A percentile compares a stretch with the other conserved stretches of the same genome.
phyloP scores from a whole-genome alignment of 2,329 filamentous ascomycete genomes.

The Claviceps spartinae region DNA sequence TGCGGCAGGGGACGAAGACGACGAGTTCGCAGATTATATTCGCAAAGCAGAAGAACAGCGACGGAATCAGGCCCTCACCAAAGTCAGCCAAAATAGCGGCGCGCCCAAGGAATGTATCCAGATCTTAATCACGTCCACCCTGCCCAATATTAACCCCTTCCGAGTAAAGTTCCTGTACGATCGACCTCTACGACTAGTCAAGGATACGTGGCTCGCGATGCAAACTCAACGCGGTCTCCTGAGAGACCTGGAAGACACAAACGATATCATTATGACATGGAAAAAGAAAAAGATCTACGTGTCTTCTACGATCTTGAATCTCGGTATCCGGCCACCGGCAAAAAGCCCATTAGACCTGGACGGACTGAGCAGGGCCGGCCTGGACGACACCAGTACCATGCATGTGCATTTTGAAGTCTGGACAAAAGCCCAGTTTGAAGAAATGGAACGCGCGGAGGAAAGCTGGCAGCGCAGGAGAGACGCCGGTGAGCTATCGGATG shows the following conservation, averaged over 20 bases:
- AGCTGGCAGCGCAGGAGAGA: conserved; percentile 26
- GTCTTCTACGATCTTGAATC: conserved; percentile 55
- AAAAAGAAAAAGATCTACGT: conserved; percentile 59
- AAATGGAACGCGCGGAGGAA: conserved; percentile 35
- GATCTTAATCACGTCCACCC: conserved; percentile 43
- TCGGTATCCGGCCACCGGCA: conserved; percentile 42
- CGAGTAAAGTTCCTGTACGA: conserved; percentile 53
- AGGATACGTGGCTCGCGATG: conserved; percentile 53
- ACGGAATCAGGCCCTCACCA: conserved; percentile 12
- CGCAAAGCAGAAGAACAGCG: conserved; percentile 24
- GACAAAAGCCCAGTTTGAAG: conserved; percentile 48
- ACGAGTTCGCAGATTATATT: conserved; percentile 33
- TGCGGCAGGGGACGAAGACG: conserved; percentile 19
- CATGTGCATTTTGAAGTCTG: conserved; percentile 66
- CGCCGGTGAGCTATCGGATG: conserved; percentile 25
- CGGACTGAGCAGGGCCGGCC: conserved; percentile 26
- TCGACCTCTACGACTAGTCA: conserved; percentile 53
- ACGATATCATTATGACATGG: conserved; percentile 66
- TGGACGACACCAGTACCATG: conserved; percentile 31
- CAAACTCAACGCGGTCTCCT: conserved; percentile 32
- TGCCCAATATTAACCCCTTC: conserved; percentile 42
- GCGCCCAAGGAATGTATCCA: conserved; percentile 14
- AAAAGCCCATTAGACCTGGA: conserved; percentile 29
- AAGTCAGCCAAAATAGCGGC: conserved; percentile 6
- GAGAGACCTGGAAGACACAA: conserved; percentile 27